A percentile compares a stretch with the other conserved stretches of the same genome.
These are phyloP conservation scores for Pythium dissimile DNA, from an alignment of 352 stramenopile species.

Conservation along the genomic window DNA sequence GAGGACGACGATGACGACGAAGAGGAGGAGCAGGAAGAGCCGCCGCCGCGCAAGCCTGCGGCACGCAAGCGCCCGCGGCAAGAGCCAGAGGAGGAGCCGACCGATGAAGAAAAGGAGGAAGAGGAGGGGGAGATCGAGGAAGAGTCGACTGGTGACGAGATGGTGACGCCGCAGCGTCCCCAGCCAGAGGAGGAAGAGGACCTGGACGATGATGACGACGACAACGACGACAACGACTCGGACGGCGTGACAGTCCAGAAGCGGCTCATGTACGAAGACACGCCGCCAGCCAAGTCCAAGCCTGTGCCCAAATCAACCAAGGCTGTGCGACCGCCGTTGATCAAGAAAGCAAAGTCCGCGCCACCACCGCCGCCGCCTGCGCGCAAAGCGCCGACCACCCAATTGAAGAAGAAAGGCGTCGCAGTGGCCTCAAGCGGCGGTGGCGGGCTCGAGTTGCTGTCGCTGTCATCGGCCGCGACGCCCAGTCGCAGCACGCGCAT, in stretches of 20 bases:
- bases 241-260: slow-evolving; percentile 18
- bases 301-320: neutral
- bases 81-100: slow-evolving; percentile 5
- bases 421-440: neutral
- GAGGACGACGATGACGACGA: neutral
- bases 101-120: slow-evolving; percentile 1
- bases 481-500: slow-evolving; percentile 12
- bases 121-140: neutral
- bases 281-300: slow-evolving; percentile 14
- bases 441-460: slow-evolving; percentile 4
- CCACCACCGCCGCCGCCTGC: neutral
- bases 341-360: neutral
- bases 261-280: slow-evolving; percentile 21
- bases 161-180: slow-evolving; percentile 13
- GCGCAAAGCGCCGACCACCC: neutral
- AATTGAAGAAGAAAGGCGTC: neutral
- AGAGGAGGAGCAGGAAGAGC: neutral
- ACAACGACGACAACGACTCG: slow-evolving; percentile 1
- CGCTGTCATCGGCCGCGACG: slow-evolving; percentile 6
- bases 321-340: neutral
- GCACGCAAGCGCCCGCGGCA: slow-evolving; percentile 5
- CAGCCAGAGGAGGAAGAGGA: neutral
- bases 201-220: neutral
- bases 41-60: neutral
- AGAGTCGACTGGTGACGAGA: neutral